phyloP scores from a whole-genome alignment of 495 filamentous ascomycete species.

The Mytilinidion resinicola region DNA sequence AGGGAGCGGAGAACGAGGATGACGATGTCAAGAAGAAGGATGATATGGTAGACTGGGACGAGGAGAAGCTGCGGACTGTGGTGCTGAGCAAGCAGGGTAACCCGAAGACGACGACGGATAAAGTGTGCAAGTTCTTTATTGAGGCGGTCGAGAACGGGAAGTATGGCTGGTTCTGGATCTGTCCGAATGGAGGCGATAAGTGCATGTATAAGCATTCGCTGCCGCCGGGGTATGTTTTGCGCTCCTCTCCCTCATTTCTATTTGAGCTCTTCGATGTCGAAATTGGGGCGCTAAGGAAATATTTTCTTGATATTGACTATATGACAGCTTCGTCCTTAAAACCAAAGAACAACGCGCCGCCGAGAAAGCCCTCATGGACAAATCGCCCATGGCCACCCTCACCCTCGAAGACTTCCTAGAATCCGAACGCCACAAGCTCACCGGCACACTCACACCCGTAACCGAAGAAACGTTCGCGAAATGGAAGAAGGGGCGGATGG shows the following conservation, averaged over 20 bases:
- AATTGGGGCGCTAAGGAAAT: not conserved
- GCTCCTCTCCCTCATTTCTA: not conserved
- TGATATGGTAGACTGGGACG: conserved; percentile 93
- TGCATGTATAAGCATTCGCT: conserved; percentile 98
- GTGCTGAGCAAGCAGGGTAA: conserved; percentile 96
- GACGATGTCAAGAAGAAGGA: conserved; percentile 67
- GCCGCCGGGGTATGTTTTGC: conserved; percentile 65
- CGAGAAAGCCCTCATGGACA: conserved; percentile 96
- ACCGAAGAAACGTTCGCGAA: conserved; percentile 84
- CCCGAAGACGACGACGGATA: conserved; percentile 91
- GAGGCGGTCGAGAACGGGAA: conserved; percentile 96
- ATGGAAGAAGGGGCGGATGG: conserved; percentile 89
- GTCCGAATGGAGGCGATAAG: conserved; percentile 93
- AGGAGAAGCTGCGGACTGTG: conserved; percentile 86
- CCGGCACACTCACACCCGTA: conserved; percentile 84
- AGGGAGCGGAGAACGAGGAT: conserved; percentile 53
- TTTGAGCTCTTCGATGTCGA: not conserved
- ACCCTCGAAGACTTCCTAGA: conserved; percentile 98
- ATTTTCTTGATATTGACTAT: not conserved
- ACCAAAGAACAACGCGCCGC: conserved; percentile 94
- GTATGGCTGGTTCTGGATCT: conserved; percentile 99
- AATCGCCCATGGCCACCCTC: conserved; percentile 86
- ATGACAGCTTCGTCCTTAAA: conserved; percentile 82
- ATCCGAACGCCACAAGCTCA: conserved; percentile 87
- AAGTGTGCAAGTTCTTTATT: conserved; percentile 98